Evolutionary conservation across 768 basidiomycete species (phyloP).

Genomic region (Leccinellum albellum): DNA sequence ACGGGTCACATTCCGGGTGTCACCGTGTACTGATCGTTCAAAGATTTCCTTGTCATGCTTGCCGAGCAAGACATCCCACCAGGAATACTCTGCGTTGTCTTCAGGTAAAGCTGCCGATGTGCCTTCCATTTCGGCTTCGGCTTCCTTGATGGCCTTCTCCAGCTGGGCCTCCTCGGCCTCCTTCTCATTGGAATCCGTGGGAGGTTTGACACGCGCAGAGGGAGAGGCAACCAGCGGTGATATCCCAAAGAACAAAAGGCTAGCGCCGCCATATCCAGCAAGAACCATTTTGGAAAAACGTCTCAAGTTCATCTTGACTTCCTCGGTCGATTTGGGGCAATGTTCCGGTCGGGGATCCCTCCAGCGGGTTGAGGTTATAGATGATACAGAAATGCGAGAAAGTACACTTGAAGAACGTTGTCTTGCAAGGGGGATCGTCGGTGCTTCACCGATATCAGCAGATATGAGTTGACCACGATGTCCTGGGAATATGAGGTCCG

Average conservation of each 20-base stretch:
- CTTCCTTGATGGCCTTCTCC: constrained; percentile 63
- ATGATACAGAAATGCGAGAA: constrained; percentile 25
- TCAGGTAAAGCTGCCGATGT: constrained; percentile 31
- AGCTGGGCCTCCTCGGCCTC: constrained; percentile 58
- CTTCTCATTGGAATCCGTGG: constrained; percentile 38
- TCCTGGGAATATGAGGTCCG: constrained; percentile 66
- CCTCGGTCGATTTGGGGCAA: constrained; percentile 35
- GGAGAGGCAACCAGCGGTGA: constrained; percentile 32
- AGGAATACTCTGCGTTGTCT: constrained; percentile 49
- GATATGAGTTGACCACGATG: constrained; percentile 70
- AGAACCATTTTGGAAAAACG: constrained; percentile 80
- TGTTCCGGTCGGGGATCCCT: constrained; percentile 23
- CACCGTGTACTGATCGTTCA: constrained; percentile 49
- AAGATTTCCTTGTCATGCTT: constrained; percentile 83
- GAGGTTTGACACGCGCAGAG: constrained; percentile 19
- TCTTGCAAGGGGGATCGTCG: constrained; percentile 28
- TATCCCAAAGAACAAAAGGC: constrained; percentile 77
- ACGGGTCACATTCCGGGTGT: constrained; percentile 28
- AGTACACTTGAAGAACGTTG: constrained; percentile 29
- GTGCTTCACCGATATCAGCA: constrained; percentile 74
- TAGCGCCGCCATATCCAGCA: constrained; percentile 81
- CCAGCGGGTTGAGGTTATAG: constrained; percentile 24
- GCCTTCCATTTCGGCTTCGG: constrained; percentile 58
- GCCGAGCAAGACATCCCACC: constrained; percentile 82
- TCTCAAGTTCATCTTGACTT: constrained; percentile 67